A percentile compares a stretch with the other conserved stretches of the same genome.
phyloP scores from a whole-genome alignment of 1,139 yeast species.

The Zhuliangozyma parablackwelliae region DNA sequence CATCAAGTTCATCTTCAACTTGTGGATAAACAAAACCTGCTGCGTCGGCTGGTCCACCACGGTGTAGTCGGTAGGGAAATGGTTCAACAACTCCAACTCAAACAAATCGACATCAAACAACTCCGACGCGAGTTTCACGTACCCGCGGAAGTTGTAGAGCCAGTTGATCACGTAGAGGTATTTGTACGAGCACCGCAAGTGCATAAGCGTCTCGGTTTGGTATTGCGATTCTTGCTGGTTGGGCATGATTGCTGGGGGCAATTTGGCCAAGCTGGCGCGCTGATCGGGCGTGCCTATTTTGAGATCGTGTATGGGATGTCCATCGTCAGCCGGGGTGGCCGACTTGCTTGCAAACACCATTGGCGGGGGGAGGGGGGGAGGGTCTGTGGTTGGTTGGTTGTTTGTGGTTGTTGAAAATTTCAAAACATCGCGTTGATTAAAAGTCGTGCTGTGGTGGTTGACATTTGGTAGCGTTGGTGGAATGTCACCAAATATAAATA shows the following conservation, averaged over 20 bases:
- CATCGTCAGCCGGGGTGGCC: conserved; percentile 5
- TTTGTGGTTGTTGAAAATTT: not conserved
- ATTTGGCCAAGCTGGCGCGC: conserved; percentile 20
- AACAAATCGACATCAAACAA: conserved; percentile 51
- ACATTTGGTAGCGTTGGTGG: too few relatives aligned
- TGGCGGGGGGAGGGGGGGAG: not conserved
- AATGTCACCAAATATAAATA: too few relatives aligned
- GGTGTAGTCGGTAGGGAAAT: conserved; percentile 21
- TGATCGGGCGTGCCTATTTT: conserved; percentile 27
- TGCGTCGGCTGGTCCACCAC: conserved; percentile 17
- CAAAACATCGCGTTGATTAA: too few relatives aligned
- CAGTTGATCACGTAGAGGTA: conserved; percentile 50
- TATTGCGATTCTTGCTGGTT: conserved; percentile 13
- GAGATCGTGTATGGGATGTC: conserved; percentile 20
- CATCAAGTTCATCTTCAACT: conserved; percentile 38
- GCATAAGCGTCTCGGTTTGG: conserved; percentile 6
- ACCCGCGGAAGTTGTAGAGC: conserved; percentile 45
- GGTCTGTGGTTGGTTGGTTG: not conserved
- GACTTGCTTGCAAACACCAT: conserved; percentile 5
- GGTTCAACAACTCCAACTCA: conserved; percentile 49
- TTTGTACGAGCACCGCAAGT: conserved; percentile 23
- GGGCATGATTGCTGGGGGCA: conserved; percentile 25
- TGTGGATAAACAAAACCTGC: conserved; percentile 31
- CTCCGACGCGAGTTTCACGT: conserved; percentile 40
- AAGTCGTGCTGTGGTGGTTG: too few relatives aligned